phyloP scores from a whole-genome alignment of 1,139 yeast species.

The Yamadazyma siamensis region DNA sequence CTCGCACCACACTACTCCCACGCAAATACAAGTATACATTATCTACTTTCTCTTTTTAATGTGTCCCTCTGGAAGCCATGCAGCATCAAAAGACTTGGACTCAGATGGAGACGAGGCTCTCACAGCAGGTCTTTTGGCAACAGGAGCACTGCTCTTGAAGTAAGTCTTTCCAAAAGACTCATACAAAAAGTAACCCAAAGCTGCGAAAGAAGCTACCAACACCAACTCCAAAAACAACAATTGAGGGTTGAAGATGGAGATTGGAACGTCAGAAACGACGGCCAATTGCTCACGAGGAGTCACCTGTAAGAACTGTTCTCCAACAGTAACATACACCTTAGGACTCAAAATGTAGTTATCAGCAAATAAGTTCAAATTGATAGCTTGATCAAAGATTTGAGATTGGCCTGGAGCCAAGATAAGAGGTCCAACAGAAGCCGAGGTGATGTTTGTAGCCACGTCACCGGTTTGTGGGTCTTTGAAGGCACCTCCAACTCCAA shows the following conservation, averaged over 20 bases:
- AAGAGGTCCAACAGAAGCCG: constrained; percentile 63
- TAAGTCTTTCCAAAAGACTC: constrained; percentile 43
- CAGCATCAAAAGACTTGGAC: constrained; percentile 25
- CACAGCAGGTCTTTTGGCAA: constrained; percentile 15
- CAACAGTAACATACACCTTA: constrained; percentile 48
- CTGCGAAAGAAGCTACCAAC: constrained; percentile 49
- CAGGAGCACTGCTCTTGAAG: constrained; percentile 37
- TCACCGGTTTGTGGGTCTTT: constrained; percentile 53
- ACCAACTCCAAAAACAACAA: constrained; percentile 60
- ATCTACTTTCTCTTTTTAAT: constrained; percentile 32
- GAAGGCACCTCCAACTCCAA: constrained; percentile 76
- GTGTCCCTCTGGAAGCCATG: constrained; percentile 38
- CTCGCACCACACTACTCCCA: no score
- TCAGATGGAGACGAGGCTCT: constrained; percentile 19
- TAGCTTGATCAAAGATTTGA: constrained; percentile 47
- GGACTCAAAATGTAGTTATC: constrained; percentile 62
- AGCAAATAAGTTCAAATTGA: constrained; percentile 56
- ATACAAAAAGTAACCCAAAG: constrained; percentile 47
- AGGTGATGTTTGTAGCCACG: constrained; percentile 58
- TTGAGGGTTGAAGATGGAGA: constrained; percentile 73
- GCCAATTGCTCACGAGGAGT: constrained; percentile 60
- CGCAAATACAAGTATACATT: no score
- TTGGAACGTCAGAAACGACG: constrained; percentile 57
- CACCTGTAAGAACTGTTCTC: constrained; percentile 49
- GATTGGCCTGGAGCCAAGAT: constrained; percentile 48